Evolutionary conservation across 176 grass and related monocot species (phyloP).

Genomic region (Juncus effusus): DNA sequence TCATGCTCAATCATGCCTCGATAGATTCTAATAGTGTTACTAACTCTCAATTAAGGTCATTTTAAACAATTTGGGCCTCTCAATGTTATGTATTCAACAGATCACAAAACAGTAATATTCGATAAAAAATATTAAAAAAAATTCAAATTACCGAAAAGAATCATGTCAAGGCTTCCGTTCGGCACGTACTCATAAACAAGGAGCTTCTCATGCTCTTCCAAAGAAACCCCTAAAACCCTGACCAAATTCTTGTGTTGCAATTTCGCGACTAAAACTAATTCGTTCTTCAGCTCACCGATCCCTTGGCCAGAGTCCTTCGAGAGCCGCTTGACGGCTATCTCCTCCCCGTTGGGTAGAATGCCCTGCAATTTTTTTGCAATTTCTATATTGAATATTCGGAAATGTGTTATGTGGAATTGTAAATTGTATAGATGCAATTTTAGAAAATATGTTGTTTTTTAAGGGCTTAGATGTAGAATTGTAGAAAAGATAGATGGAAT

Average conservation of each 20-base stretch:
- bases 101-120: not conserved
- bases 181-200: slow-evolving; percentile 61
- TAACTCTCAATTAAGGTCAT: no score
- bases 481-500: no score
- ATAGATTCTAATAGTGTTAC: no score
- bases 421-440: not conserved
- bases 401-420: no score
- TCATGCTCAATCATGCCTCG: no score
- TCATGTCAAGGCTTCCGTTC: slow-evolving; percentile 75
- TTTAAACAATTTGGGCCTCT: no score
- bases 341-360: slow-evolving; percentile 38
- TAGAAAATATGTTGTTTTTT: not conserved
- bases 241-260: slow-evolving; percentile 85
- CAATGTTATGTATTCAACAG: slow-evolving; percentile 36
- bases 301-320: slow-evolving; percentile 63
- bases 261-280: slow-evolving; percentile 58
- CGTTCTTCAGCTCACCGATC: slow-evolving; percentile 47
- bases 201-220: slow-evolving; percentile 66
- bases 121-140: not conserved
- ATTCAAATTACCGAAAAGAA: slow-evolving; percentile 55
- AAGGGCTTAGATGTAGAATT: no score
- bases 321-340: slow-evolving; percentile 41
- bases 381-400: not conserved
- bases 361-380: slow-evolving; percentile 33
- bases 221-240: slow-evolving; percentile 62